Evolutionary conservation across 2,329 filamentous ascomycete species (phyloP).

Genomic region (Chaetomiaceae sp.): DNA sequence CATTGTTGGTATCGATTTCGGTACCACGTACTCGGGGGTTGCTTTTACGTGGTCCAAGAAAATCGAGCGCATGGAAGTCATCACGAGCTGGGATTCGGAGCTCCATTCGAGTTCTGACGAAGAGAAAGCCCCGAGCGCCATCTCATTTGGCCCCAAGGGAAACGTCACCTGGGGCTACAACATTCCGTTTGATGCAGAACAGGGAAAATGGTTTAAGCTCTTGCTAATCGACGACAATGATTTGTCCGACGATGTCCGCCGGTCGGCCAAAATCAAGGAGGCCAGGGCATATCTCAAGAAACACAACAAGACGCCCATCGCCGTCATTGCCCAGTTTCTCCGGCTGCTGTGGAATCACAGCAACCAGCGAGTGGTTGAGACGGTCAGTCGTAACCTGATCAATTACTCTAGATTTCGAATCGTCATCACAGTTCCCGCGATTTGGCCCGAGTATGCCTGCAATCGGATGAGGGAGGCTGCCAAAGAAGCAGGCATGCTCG

Average conservation of each 20-base stretch:
- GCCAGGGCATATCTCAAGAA: conserved; percentile 2
- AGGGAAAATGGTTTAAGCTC: conserved; percentile 41
- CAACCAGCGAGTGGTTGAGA: conserved; percentile 27
- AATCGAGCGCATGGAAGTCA: conserved; percentile 28
- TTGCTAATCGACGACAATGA: conserved; percentile 35
- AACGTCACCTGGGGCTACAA: conserved; percentile 33
- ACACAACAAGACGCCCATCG: conserved; percentile 24
- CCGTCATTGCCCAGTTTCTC: conserved; percentile 34
- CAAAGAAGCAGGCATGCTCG: conserved; percentile 35
- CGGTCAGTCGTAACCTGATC: conserved; percentile 25
- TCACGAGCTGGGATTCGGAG: conserved; percentile 32
- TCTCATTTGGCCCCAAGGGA: conserved; percentile 21
- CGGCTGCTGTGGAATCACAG: conserved; percentile 33
- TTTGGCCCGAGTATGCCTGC: conserved; percentile 41
- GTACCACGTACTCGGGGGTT: conserved; percentile 44
- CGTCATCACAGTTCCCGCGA: conserved; percentile 42
- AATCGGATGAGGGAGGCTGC: conserved; percentile 36
- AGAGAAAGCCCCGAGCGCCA: conserved; percentile 32
- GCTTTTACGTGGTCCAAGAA: conserved; percentile 35
- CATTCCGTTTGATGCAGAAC: conserved; percentile 21
- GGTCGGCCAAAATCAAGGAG: conserved; percentile 36
- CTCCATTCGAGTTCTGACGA: conserved; percentile 27
- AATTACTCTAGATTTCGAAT: conserved; percentile 32
- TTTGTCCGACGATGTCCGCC: conserved; percentile 25
- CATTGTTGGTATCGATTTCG: conserved; percentile 43